phyloP scores from a whole-genome alignment of 169 alveolate genomes.

The Cyclospora cayetanensis region DNA sequence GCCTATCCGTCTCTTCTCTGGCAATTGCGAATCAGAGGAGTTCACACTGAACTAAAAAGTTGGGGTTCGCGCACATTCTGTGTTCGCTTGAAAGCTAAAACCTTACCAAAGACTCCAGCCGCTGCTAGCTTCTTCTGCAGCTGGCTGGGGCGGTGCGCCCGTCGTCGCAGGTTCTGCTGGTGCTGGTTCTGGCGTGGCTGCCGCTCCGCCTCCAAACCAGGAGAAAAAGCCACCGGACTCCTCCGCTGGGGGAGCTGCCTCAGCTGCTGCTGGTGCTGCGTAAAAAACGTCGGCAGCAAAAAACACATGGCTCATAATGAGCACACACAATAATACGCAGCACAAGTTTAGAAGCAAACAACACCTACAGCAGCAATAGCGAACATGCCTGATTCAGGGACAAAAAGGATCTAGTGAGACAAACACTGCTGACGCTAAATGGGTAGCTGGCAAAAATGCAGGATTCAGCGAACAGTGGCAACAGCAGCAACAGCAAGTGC shows the following conservation, averaged over 20 bases:
- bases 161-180: neutral
- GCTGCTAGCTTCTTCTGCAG: slow-evolving; percentile 18
- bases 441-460: too few species aligned
- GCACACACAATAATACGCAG: neutral
- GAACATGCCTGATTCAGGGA: neutral
- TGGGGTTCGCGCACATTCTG: too few species aligned
- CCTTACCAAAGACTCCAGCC: slow-evolving; percentile 51
- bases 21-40: too few species aligned
- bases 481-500: too few species aligned
- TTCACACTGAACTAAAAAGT: too few species aligned
- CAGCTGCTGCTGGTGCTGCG: neutral
- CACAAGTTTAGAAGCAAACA: too few species aligned
- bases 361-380: neutral
- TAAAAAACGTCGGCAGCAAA: neutral
- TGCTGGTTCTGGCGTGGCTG: neutral
- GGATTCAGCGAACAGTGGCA: too few species aligned
- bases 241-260: neutral
- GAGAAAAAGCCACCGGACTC: neutral
- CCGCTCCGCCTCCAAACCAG: slow-evolving; percentile 29
- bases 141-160: neutral
- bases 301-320: neutral
- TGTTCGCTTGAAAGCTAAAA: too few species aligned
- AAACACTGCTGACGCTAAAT: too few species aligned
- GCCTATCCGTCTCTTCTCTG: too few species aligned
- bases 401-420: too few species aligned